Conservation (phyloP, 148 eudicot genomes). For the Dianthus caryophyllus region DNA sequence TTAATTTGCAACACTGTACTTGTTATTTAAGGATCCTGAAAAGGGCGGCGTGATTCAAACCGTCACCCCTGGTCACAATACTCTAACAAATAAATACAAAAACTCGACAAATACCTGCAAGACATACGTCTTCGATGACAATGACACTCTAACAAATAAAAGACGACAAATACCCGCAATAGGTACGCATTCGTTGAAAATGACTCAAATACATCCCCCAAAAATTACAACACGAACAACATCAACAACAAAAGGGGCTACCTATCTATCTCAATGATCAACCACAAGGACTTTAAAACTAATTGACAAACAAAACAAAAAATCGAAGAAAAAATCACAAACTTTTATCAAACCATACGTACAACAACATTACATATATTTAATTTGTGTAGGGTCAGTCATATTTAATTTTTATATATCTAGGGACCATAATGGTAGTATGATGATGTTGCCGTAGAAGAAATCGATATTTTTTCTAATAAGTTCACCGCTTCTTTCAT, state of each 20-base stretch:
- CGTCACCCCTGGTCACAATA: too few relatives aligned
- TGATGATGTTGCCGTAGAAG: constrained; percentile 22
- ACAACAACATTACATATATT: constrained; percentile 18
- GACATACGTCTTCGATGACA: too few relatives aligned
- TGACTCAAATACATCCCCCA: too few relatives aligned
- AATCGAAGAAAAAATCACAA: neutral
- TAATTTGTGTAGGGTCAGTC: constrained; percentile 12
- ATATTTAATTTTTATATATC: constrained; percentile 14
- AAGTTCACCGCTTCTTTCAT: constrained; percentile 84
- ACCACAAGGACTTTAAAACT: neutral
- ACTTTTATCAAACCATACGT: constrained; percentile 23
- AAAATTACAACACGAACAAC: constrained; percentile 9
- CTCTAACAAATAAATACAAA: too few relatives aligned
- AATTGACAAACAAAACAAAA: neutral
- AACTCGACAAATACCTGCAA: too few relatives aligned
- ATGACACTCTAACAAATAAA: too few relatives aligned
- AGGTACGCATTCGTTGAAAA: too few relatives aligned
- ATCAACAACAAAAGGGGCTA: neutral
- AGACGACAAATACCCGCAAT: too few relatives aligned
- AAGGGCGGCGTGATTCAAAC: too few relatives aligned
- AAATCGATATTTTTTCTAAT: constrained; percentile 58
- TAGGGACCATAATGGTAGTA: constrained; percentile 36
- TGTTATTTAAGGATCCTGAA: too few relatives aligned
- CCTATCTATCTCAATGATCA: neutral
- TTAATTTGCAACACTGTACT: too few relatives aligned